A percentile compares a stretch with the other conserved stretches of the same genome.
These are phyloP conservation scores for Pseudocercospora ulei DNA, from an alignment of 2,329 filamentous ascomycete genomes.

Conservation along the genomic window DNA sequence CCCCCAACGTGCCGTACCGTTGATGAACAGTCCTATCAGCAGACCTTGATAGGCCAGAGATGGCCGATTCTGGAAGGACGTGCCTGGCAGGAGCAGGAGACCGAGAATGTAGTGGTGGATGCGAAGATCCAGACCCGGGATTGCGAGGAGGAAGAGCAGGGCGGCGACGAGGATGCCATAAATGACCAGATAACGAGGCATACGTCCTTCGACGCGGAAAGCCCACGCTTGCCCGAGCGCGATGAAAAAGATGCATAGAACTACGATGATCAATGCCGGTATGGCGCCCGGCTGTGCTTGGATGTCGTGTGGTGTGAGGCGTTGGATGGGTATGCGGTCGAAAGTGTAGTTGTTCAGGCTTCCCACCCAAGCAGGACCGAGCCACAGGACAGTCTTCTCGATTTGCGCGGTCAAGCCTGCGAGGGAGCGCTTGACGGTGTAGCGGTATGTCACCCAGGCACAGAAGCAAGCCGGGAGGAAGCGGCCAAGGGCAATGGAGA, in stretches of 20 bases:
- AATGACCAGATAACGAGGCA: conserved; percentile 66
- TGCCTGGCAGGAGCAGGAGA: conserved; percentile 76
- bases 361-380: conserved; percentile 84
- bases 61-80: conserved; percentile 75
- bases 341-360: conserved; percentile 92
- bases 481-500: conserved; percentile 69
- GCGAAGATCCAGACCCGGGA: conserved; percentile 70
- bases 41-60: conserved; percentile 81
- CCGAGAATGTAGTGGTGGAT: conserved; percentile 94
- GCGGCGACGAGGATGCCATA: conserved; percentile 59
- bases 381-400: conserved; percentile 82
- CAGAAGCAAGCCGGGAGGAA: conserved; percentile 81
- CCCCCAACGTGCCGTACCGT: conserved; percentile 87
- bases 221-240: conserved; percentile 69
- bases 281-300: conserved; percentile 80
- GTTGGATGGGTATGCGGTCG: conserved; percentile 82
- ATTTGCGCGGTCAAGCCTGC: conserved; percentile 66
- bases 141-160: conserved; percentile 59
- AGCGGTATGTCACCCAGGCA: conserved; percentile 77
- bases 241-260: conserved; percentile 59
- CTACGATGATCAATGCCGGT: conserved; percentile 66
- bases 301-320: conserved; percentile 83
- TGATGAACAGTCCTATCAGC: conserved; percentile 82
- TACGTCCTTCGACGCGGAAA: conserved; percentile 73
- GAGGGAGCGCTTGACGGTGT: conserved; percentile 65